Percentiles rank a stretch among this genome's conserved stretches.
Conservation (phyloP, 1,139 yeast species). For the Torulaspora pretoriensis region DNA sequence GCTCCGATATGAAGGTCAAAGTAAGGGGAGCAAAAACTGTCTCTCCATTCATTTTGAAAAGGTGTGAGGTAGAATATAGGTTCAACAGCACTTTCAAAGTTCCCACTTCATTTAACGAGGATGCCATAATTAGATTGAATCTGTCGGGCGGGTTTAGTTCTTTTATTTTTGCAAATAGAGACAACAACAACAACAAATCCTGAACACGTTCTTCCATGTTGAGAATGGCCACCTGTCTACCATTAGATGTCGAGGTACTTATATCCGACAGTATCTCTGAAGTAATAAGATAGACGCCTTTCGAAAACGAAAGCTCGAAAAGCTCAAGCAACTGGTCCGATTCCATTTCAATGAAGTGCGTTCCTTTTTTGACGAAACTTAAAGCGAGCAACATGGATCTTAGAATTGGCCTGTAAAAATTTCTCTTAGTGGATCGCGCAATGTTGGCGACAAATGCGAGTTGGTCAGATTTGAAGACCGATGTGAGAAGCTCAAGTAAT, state of each 20-base stretch:
- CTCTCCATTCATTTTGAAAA: constrained; percentile 57
- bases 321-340: constrained; percentile 52
- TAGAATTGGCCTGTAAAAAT: constrained; percentile 55
- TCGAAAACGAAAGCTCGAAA: constrained; percentile 56
- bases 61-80: constrained; percentile 64
- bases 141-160: constrained; percentile 48
- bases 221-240: constrained; percentile 35
- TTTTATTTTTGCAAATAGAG: constrained; percentile 57
- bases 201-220: constrained; percentile 48
- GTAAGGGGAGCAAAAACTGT: constrained; percentile 70
- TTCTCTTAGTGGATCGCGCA: constrained; percentile 38
- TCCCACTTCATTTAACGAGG: constrained; percentile 53
- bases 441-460: constrained; percentile 45
- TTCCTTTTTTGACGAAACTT: constrained; percentile 42
- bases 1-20: constrained; percentile 63
- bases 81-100: constrained; percentile 60
- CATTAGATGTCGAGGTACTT: constrained; percentile 37
- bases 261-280: constrained; percentile 55
- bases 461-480: constrained; percentile 44
- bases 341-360: constrained; percentile 44
- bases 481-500: constrained; percentile 26
- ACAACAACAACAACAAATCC: constrained; percentile 60
- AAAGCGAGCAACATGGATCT: constrained; percentile 53
- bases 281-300: constrained; percentile 53
- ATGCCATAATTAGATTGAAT: constrained; percentile 50